Percentiles rank a stretch among this genome's conserved stretches.
Evolutionary conservation across 352 stramenopile genomes (phyloP).

Genomic region (Globisporangium camurandrum): DNA sequence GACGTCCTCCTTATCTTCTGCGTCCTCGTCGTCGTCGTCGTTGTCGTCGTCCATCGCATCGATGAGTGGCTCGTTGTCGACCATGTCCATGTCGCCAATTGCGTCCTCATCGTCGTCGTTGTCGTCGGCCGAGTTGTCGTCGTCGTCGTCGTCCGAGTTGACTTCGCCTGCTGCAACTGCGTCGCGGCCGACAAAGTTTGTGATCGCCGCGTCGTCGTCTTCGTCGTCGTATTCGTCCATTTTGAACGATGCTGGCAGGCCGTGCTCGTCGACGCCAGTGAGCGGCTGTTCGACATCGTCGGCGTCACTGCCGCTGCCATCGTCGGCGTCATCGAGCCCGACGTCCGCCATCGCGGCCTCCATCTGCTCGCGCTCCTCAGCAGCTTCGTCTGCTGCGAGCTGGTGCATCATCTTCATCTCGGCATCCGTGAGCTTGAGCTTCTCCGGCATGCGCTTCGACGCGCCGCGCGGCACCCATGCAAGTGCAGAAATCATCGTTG

Average conservation of each 20-base stretch:
- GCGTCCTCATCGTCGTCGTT: slow-evolving; percentile 24
- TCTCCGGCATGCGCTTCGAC: slow-evolving; percentile 65
- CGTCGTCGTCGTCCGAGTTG: slow-evolving; percentile 22
- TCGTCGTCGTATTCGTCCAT: slow-evolving; percentile 89
- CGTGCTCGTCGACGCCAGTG: slow-evolving; percentile 29
- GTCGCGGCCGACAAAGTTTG: slow-evolving; percentile 60
- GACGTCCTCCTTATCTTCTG: slow-evolving; percentile 89
- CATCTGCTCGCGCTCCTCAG: slow-evolving; percentile 49
- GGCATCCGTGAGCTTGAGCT: slow-evolving; percentile 78
- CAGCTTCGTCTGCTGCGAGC: slow-evolving; percentile 61
- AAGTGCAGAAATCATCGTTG: slow-evolving; percentile 46
- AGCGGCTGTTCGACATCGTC: slow-evolving; percentile 8
- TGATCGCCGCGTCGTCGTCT: slow-evolving; percentile 74
- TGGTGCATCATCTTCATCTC: slow-evolving; percentile 81
- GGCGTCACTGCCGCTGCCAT: background rate
- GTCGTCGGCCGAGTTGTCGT: slow-evolving; percentile 33
- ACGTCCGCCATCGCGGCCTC: slow-evolving; percentile 43
- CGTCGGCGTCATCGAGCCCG: slow-evolving; percentile 30
- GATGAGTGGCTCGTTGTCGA: slow-evolving; percentile 15
- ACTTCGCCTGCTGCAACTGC: slow-evolving; percentile 18
- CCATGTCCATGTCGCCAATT: slow-evolving; percentile 42
- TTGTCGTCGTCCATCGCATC: slow-evolving; percentile 41
- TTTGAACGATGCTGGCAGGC: slow-evolving; percentile 63
- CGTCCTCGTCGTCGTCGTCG: slow-evolving; percentile 58
- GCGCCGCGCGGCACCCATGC: slow-evolving; percentile 49